A percentile compares a stretch with the other conserved stretches of the same genome.
Conservation (phyloP, 495 filamentous ascomycete genomes). For the Aspergillus nanangensis region DNA sequence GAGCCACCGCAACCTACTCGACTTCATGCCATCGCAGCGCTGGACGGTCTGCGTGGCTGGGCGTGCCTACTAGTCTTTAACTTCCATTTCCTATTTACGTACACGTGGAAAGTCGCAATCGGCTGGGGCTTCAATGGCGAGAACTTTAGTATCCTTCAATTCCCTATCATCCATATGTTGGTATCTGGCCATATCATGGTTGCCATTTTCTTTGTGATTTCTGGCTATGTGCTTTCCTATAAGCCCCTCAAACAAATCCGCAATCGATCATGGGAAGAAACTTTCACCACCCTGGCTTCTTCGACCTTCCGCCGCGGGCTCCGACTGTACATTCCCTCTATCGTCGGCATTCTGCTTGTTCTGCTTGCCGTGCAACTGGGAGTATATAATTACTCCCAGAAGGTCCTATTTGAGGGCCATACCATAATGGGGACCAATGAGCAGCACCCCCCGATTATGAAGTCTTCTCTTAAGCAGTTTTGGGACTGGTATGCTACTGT, state of each 20-base stretch:
- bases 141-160: slow-evolving; percentile 53
- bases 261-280: slow-evolving; percentile 45
- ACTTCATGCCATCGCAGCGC: slow-evolving; percentile 41
- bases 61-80: slow-evolving; percentile 50
- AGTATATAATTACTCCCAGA: slow-evolving; percentile 39
- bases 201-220: slow-evolving; percentile 70
- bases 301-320: slow-evolving; percentile 61
- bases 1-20: slow-evolving; percentile 23
- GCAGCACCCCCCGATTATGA: slow-evolving; percentile 41
- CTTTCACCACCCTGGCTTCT: slow-evolving; percentile 47
- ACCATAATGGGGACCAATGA: slow-evolving; percentile 44
- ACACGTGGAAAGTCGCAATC: slow-evolving; percentile 41
- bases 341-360: slow-evolving; percentile 53
- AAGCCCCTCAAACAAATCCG: slow-evolving; percentile 60
- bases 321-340: slow-evolving; percentile 59
- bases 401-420: slow-evolving; percentile 34
- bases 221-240: slow-evolving; percentile 63
- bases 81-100: slow-evolving; percentile 50
- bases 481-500: slow-evolving; percentile 45
- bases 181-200: slow-evolving; percentile 68
- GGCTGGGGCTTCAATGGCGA: slow-evolving; percentile 47
- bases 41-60: slow-evolving; percentile 49
- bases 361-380: slow-evolving; percentile 50
- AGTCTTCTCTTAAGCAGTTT: slow-evolving; percentile 41
- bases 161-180: slow-evolving; percentile 59